Evolutionary conservation across 2,329 filamentous ascomycete genomes (phyloP).

Genomic region (Pseudogymnoascus sp.): DNA sequence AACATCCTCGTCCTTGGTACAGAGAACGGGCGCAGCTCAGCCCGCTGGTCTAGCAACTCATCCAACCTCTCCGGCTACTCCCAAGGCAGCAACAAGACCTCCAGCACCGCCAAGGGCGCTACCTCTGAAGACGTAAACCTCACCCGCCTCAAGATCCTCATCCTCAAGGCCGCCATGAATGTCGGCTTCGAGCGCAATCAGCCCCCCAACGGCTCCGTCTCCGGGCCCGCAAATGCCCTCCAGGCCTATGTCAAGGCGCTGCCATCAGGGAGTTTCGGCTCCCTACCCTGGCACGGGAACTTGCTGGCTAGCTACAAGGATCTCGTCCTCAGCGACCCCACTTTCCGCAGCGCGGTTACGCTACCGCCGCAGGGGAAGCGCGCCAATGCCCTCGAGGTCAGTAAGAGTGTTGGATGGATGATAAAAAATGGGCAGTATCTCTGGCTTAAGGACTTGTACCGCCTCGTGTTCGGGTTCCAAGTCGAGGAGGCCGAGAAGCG

Average conservation of each 20-base stretch:
- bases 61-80: constrained; percentile 75
- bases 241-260: constrained; percentile 70
- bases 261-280: constrained; percentile 70
- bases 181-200: constrained; percentile 62
- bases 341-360: constrained; percentile 46
- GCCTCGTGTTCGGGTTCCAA: constrained; percentile 75
- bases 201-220: constrained; percentile 29
- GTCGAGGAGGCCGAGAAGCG: constrained; percentile 66
- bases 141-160: constrained; percentile 65
- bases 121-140: constrained; percentile 69
- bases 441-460: constrained; percentile 76
- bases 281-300: constrained; percentile 57
- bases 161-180: constrained; percentile 79
- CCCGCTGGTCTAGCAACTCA: constrained; percentile 73
- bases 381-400: constrained; percentile 64
- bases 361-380: constrained; percentile 50
- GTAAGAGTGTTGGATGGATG: constrained; percentile 71
- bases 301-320: constrained; percentile 74
- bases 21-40: constrained; percentile 49
- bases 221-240: constrained; percentile 38
- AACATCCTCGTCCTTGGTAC: constrained; percentile 85
- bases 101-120: constrained; percentile 64
- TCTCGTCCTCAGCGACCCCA: constrained; percentile 64
- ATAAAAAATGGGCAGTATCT: constrained; percentile 61
- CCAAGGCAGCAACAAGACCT: constrained; percentile 55